These are phyloP conservation scores for Cicer cuneatum DNA, from an alignment of 306 rosid genomes.

Conservation along the genomic window DNA sequence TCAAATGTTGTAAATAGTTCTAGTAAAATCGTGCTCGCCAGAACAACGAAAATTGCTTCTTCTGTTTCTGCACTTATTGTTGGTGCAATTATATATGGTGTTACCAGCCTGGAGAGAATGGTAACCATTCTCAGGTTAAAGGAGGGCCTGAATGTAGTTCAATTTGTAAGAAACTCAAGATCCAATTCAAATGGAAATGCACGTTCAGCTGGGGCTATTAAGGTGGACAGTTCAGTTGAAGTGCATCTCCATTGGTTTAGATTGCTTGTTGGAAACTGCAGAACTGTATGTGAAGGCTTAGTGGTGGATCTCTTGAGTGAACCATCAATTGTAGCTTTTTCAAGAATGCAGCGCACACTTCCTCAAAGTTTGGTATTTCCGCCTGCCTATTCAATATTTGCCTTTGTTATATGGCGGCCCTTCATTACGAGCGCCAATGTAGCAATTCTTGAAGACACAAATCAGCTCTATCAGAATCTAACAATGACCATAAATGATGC, in stretches of 20 bases:
- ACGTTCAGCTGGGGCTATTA: constrained; percentile 68
- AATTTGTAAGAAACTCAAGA: constrained; percentile 73
- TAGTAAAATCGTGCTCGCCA: constrained; percentile 55
- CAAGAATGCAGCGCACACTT: constrained; percentile 92
- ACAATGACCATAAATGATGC: constrained; percentile 73
- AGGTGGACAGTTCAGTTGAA: constrained; percentile 71
- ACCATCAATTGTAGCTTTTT: constrained; percentile 78
- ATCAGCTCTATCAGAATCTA: constrained; percentile 74
- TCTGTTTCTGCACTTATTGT: constrained; percentile 87
- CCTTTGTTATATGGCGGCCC: constrained; percentile 76
- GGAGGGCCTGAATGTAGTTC: constrained; percentile 87
- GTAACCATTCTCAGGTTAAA: constrained; percentile 76
- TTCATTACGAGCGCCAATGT: constrained; percentile 61
- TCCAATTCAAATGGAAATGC: constrained; percentile 88
- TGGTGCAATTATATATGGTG: constrained; percentile 80
- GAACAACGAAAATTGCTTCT: constrained; percentile 76
- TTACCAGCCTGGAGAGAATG: constrained; percentile 88
- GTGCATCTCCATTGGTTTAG: constrained; percentile 94
- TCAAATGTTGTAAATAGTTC: constrained; percentile 55
- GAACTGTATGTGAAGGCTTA: constrained; percentile 85
- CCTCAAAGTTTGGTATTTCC: constrained; percentile 82
- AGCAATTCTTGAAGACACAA: constrained; percentile 72
- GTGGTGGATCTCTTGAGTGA: constrained; percentile 93
- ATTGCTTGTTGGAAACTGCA: constrained; percentile 89
- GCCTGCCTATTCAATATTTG: constrained; percentile 93